Evolutionary conservation across 495 filamentous ascomycete genomes (phyloP), one percentile per base, ranked within the genome.

Genomic region (Viridothelium virens): DNA sequence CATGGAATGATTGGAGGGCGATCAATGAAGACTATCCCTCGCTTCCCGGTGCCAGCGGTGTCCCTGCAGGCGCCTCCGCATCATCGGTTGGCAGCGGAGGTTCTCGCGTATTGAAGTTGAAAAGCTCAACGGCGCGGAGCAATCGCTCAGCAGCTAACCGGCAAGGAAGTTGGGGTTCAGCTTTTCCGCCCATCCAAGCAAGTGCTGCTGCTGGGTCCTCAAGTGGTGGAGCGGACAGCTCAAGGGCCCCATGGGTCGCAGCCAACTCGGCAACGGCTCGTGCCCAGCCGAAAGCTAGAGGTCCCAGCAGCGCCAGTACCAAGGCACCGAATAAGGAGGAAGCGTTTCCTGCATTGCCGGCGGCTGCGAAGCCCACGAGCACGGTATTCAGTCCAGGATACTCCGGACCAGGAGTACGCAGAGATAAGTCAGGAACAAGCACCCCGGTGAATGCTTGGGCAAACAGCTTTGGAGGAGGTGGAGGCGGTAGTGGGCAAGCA

Each of bases 1-100:
- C 92, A 3, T 97, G 92, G 93, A 89, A 89, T 67, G 90, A 96
- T 76, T 95, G 94, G 90, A 90, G 89, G 14, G 92, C 91, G 10
- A 91, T 93, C 71, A 93, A 96, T 70, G 94, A 97, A 76, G 93
- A 98, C 76, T 98, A 97, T 72, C 94, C 94, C 0, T 89, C 90
- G 0, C 83, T 98, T 0, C 92, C 92, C 2, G 86, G 87, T 0
- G 80, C 90, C 1, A 80, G 84, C 61, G 88, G 88, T 61, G 82
- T 80, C 0, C 76, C 76, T 1, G 80, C 80, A 0, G 81, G 83
- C 0, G 73, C 80, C 1, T 76, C 79, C 3, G 72, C 78, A 56
- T 75, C 77, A 4, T 72, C 78, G 79, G 69, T 86, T 71, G 68
- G 84, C 74, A 67, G 83, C 78, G 79, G 78, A 69, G 80, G 84